A percentile compares a stretch with the other conserved stretches of the same genome.
phyloP scores from a whole-genome alignment of 2,329 filamentous ascomycete genomes.

The Cladobotryum protrusum region DNA sequence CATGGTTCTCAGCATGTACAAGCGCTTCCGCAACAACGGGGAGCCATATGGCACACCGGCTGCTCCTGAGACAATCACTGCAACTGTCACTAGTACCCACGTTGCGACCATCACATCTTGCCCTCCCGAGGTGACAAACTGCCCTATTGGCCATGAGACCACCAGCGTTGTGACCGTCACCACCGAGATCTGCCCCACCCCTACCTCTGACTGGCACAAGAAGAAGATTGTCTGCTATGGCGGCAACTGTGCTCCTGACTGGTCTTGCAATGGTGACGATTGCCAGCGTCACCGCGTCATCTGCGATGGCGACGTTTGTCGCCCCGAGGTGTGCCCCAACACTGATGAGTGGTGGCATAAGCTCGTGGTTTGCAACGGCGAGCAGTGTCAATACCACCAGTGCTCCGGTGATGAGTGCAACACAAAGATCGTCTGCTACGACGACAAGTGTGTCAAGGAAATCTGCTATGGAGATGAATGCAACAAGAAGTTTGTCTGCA shows the following conservation, averaged over 20 bases:
- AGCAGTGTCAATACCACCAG: slow-evolving; percentile 22
- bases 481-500: slow-evolving; percentile 29
- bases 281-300: slow-evolving; percentile 25
- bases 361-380: slow-evolving; percentile 23
- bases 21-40: background rate
- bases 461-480: slow-evolving; percentile 24
- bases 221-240: slow-evolving; percentile 32
- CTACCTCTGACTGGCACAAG: slow-evolving; percentile 19
- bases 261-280: slow-evolving; percentile 21
- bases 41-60: background rate
- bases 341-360: slow-evolving; percentile 21
- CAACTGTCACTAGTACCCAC: slow-evolving; percentile 23
- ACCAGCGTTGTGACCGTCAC: slow-evolving; percentile 19
- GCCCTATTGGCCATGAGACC: slow-evolving; percentile 17
- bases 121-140: slow-evolving; percentile 18
- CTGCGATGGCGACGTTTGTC: slow-evolving; percentile 25
- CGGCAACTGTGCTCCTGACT: slow-evolving; percentile 25
- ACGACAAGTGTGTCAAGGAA: slow-evolving; percentile 24
- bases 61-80: slow-evolving; percentile 13
- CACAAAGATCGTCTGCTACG: slow-evolving; percentile 30
- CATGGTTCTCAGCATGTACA: slow-evolving; percentile 17
- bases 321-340: slow-evolving; percentile 19
- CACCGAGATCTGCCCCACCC: slow-evolving; percentile 15
- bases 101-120: slow-evolving; percentile 25
- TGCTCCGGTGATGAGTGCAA: slow-evolving; percentile 20